Evolutionary conservation across 106 monocot genomes (phyloP).

Genomic region (Dendrobium chrysotoxum): DNA sequence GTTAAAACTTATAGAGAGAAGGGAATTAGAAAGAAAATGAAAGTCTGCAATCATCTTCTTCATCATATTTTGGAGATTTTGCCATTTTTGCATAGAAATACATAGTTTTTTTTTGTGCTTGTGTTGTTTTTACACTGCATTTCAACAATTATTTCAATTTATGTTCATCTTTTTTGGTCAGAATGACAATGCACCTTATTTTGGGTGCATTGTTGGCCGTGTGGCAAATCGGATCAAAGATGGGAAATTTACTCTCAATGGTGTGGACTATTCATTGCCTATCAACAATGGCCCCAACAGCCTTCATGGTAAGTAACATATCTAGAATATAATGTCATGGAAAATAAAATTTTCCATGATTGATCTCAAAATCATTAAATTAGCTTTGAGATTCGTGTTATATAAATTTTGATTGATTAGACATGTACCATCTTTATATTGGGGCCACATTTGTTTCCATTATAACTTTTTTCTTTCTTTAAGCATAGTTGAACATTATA

Average conservation of each 20-base stretch:
- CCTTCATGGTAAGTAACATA: slow-evolving; percentile 45
- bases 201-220: slow-evolving; percentile 71
- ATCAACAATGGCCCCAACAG: slow-evolving; percentile 58
- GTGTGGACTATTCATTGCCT: slow-evolving; percentile 41
- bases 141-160: background rate
- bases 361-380: no score
- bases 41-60: background rate
- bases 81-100: background rate
- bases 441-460: no score
- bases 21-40: background rate
- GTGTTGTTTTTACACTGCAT: background rate
- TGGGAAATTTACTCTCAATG: slow-evolving; percentile 57
- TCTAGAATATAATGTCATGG: background rate
- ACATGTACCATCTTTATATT: background rate
- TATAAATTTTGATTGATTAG: no score
- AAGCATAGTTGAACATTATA: no score
- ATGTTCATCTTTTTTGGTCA: slow-evolving; percentile 8
- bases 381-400: no score
- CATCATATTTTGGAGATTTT: background rate
- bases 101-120: background rate
- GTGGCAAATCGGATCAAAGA: slow-evolving; percentile 67
- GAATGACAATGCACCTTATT: slow-evolving; percentile 44
- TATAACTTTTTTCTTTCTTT: no score
- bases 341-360: no score
- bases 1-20: no score